These are phyloP conservation scores for Claviceps sp. DNA, from an alignment of 2,329 filamentous ascomycete genomes.

Conservation along the genomic window DNA sequence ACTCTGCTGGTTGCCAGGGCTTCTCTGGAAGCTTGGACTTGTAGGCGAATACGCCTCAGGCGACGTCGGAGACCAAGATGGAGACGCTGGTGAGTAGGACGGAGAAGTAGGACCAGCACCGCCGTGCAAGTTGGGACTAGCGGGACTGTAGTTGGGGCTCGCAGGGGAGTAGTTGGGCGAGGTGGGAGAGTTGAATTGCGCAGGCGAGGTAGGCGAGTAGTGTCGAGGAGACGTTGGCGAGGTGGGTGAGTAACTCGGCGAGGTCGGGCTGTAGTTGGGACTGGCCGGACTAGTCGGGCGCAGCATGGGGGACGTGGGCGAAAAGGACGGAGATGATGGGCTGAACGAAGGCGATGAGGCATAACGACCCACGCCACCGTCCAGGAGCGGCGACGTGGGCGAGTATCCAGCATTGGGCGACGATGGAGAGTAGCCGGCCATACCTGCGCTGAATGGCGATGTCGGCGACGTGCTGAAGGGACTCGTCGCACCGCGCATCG, in stretches of 20 bases:
- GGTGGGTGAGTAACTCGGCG: conserved; percentile 50
- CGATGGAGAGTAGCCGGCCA: conserved; percentile 58
- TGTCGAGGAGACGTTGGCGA: conserved; percentile 43
- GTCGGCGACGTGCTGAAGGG: conserved; percentile 62
- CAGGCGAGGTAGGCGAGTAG: conserved; percentile 60
- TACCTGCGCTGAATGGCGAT: conserved; percentile 45
- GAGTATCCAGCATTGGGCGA: conserved; percentile 63
- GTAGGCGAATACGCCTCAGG: conserved; percentile 50
- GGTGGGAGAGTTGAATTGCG: conserved; percentile 58
- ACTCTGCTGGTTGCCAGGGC: conserved; percentile 40
- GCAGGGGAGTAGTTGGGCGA: conserved; percentile 62
- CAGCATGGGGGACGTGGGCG: conserved; percentile 46
- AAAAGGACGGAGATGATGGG: conserved; percentile 50
- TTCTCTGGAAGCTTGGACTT: conserved; percentile 45
- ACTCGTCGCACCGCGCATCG: conserved; percentile 49
- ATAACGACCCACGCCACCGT: conserved; percentile 36
- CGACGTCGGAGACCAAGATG: conserved; percentile 68
- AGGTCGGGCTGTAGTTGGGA: conserved; percentile 52
- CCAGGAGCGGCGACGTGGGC: conserved; percentile 58
- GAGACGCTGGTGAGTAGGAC: conserved; percentile 57
- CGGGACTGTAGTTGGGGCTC: conserved; percentile 59
- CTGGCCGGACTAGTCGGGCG: conserved; percentile 41
- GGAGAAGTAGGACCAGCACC: conserved; percentile 35
- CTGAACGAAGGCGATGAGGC: conserved; percentile 50
- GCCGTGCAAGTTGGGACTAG: conserved; percentile 40